These are phyloP conservation scores for Fraxinus greggii DNA, from an alignment of 305 asterid genomes.

Conservation along the genomic window DNA sequence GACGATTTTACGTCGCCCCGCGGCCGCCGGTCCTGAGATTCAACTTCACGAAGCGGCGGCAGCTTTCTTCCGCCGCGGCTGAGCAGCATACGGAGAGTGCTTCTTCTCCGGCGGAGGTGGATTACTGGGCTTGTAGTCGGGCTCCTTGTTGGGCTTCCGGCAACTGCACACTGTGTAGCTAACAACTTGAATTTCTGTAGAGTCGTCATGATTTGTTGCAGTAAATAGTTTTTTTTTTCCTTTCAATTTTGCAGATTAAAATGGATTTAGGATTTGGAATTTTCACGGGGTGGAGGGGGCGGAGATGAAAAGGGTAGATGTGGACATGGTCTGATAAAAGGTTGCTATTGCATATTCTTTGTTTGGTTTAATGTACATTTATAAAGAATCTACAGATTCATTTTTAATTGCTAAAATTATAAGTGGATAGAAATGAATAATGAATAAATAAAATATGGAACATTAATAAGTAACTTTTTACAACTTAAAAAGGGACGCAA, in stretches of 20 bases:
- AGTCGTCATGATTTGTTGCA: conserved; percentile 34
- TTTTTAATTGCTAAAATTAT: not conserved
- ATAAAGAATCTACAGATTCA: too few relatives aligned
- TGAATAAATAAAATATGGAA: too few relatives aligned
- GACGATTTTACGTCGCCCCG: conserved; percentile 10
- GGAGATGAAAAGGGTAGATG: conserved; percentile 22
- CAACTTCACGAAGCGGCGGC: conserved; percentile 20
- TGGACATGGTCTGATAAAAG: conserved; percentile 9
- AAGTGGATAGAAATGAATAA: too few relatives aligned
- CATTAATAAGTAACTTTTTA: not conserved
- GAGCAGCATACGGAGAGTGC: conserved; percentile 49
- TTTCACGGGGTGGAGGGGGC: not conserved
- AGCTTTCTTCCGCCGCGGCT: conserved; percentile 32
- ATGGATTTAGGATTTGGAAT: not conserved
- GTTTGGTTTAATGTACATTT: too few relatives aligned
- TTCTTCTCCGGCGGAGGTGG: conserved; percentile 51
- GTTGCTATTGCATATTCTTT: conserved; percentile 5
- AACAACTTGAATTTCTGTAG: conserved; percentile 49
- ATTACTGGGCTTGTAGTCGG: conserved; percentile 52
- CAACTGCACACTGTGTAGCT: conserved; percentile 53
- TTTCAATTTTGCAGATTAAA: not conserved
- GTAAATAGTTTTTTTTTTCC: not conserved
- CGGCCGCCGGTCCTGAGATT: conserved; percentile 23
- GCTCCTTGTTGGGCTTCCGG: conserved; percentile 48
- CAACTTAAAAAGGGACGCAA: not conserved